Percentiles rank a stretch among this genome's conserved stretches.
These are phyloP conservation scores for Wallacemonas rigidus DNA, from an alignment of 208 protist species.

Conservation along the genomic window DNA sequence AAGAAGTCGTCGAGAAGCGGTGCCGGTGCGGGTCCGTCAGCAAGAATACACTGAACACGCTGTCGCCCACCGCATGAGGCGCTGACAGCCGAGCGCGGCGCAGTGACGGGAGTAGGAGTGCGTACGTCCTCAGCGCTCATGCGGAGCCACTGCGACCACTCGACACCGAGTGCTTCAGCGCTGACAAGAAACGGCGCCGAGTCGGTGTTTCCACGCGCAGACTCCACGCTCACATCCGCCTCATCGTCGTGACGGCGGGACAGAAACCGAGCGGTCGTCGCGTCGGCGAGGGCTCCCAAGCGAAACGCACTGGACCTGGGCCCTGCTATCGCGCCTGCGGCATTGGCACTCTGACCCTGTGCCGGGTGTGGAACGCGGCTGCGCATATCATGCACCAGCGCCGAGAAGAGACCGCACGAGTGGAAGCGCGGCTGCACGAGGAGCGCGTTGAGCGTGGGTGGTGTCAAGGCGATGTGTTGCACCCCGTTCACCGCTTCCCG, in stretches of 20 bases:
- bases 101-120: too few relatives aligned
- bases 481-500: background rate
- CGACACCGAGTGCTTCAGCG: background rate
- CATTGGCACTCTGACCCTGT: background rate
- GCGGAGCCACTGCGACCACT: slow-evolving; percentile 5
- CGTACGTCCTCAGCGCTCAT: background rate
- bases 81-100: too few relatives aligned
- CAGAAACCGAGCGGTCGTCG: slow-evolving; percentile 5
- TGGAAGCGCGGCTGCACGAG: slow-evolving; percentile 12
- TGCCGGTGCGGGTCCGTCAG: background rate
- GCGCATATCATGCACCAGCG: background rate
- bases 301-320: background rate
- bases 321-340: background rate
- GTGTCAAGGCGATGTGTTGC: background rate
- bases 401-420: background rate
- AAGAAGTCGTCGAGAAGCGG: background rate
- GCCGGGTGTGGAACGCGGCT: background rate
- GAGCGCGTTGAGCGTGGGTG: slow-evolving; percentile 1
- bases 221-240: background rate
- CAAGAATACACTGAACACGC: slow-evolving; percentile 5
- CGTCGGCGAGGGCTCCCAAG: background rate
- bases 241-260: background rate
- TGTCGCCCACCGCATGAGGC: background rate
- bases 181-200: background rate
- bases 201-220: background rate